Percentiles rank a stretch among this genome's conserved stretches.
phyloP scores from a whole-genome alignment of 306 rosid genomes.

The Vigna mungo region DNA sequence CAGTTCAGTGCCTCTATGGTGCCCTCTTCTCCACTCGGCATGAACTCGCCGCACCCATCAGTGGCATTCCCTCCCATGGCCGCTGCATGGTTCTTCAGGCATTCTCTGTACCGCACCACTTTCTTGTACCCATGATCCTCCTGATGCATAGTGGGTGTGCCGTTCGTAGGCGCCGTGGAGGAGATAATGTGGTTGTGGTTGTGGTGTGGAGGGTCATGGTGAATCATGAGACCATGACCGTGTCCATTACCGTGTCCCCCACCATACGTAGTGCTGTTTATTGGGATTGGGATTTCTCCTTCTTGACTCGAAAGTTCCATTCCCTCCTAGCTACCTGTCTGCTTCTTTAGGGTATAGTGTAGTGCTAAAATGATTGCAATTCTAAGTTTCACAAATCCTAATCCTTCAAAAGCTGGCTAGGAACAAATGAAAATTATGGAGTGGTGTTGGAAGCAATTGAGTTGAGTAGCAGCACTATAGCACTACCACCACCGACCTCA shows the following conservation, averaged over 20 bases:
- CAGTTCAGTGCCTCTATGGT: slow-evolving; percentile 80
- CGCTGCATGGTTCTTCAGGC: slow-evolving; percentile 93
- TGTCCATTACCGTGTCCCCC: slow-evolving; percentile 20
- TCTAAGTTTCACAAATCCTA: background rate
- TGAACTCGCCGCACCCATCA: slow-evolving; percentile 95
- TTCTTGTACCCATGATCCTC: slow-evolving; percentile 42
- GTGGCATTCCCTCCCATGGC: slow-evolving; percentile 91
- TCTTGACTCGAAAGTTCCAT: slow-evolving; percentile 70
- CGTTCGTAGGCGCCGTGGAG: slow-evolving; percentile 51
- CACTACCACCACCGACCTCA: background rate
- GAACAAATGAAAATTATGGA: background rate
- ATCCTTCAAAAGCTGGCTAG: too few relatives aligned
- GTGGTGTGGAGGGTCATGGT: slow-evolving; percentile 47
- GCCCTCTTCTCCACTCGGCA: slow-evolving; percentile 89
- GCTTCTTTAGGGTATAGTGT: background rate
- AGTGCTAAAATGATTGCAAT: background rate
- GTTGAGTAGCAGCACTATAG: background rate
- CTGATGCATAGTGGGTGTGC: slow-evolving; percentile 27
- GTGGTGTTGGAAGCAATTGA: background rate
- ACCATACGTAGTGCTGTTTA: slow-evolving; percentile 47
- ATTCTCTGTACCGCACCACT: slow-evolving; percentile 68
- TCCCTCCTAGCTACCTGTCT: background rate
- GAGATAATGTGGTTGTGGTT: slow-evolving; percentile 50
- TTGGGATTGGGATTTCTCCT: slow-evolving; percentile 65
- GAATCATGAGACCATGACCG: slow-evolving; percentile 47